Base-by-base conservation (phyloP, 768 basidiomycete species). In the Suillus spraguei region DNA sequence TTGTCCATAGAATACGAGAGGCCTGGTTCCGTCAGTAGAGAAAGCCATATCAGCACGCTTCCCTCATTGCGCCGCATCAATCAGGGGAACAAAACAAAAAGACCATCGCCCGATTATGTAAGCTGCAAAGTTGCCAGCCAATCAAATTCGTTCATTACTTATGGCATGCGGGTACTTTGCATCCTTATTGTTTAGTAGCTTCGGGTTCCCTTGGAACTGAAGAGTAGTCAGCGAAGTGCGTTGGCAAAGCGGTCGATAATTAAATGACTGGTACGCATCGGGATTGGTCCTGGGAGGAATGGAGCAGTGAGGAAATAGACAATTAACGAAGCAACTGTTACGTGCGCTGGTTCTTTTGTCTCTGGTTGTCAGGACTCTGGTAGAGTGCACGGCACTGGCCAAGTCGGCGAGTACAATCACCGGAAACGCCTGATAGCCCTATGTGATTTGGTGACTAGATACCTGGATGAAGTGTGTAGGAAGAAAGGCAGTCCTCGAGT, bases 401-500 rank as follows among this genome's bases (percentile, higher is more conserved):
- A 41, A 41, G 24, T 28, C 9, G 55, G 36, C 10, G 38, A 38
- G 36, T 13, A 8, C 54, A 38, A 22, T 38, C 36, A 17, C 36
- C 36, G 36, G 55, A 38, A n/a, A 36, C n/a, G 38, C 36, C 17
- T 38, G 14, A 4, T 16, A 24, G 38, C 8, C 7, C 36, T 11
- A 24, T 39, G 8, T 24, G 9, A 28, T 58, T 58, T 41, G 3
- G 39, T 32, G 24, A 17, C 16, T 50, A 24, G 24, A 50, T 38
- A 70, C 71, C 9, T 55, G 47, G 2, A 66, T 46, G 62, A 71
- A 68, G 5, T 55, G 66, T 60, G 65, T 68, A 50, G 32, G 69
- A 61, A 13, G 70, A 67, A 33, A 72, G 59, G 61, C 68, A 70
- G 9, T 75, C 75, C 59, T 74, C 71, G 22, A 69, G 74, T n/a